Evolutionary conservation across 495 filamentous ascomycete genomes (phyloP).

Genomic region (Daldinia concentrica): DNA sequence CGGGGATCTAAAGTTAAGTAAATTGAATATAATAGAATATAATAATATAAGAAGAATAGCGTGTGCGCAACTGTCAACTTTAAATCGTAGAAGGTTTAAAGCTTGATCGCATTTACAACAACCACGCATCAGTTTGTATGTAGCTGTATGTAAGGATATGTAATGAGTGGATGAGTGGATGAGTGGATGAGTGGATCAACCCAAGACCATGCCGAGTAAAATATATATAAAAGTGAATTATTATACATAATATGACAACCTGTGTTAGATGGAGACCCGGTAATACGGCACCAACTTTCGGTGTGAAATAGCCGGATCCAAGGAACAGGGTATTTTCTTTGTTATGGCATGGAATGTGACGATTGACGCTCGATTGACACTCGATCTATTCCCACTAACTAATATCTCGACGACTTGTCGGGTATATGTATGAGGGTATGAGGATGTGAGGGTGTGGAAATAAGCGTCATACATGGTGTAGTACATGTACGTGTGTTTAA

Average conservation of each 20-base stretch:
- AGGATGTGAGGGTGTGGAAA: slow-evolving; percentile 13
- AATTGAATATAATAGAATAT: background rate
- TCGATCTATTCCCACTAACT: slow-evolving; percentile 24
- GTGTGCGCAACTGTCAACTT: slow-evolving; percentile 24
- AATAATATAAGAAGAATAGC: background rate
- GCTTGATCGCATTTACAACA: background rate
- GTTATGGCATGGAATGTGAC: slow-evolving; percentile 15
- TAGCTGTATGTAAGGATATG: background rate
- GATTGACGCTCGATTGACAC: slow-evolving; percentile 10
- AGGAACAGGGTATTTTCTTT: slow-evolving; percentile 17
- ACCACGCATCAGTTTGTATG: background rate
- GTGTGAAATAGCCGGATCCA: slow-evolving; percentile 22
- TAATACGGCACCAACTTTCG: slow-evolving; percentile 35
- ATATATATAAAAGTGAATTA: slow-evolving; percentile 7
- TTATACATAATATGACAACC: background rate
- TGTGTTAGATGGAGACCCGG: slow-evolving; percentile 18
- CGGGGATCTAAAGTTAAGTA: background rate
- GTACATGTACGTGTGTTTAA: slow-evolving; percentile 7
- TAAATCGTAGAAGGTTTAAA: slow-evolving; percentile 20
- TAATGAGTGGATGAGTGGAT: slow-evolving; percentile 1
- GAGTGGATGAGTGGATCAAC: background rate
- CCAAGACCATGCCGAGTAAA: background rate
- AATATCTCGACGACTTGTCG: slow-evolving; percentile 4
- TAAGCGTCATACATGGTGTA: slow-evolving; percentile 15
- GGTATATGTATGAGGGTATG: background rate